phyloP scores from a whole-genome alignment of 495 filamentous ascomycete species.

The Penicillium odoratum region DNA sequence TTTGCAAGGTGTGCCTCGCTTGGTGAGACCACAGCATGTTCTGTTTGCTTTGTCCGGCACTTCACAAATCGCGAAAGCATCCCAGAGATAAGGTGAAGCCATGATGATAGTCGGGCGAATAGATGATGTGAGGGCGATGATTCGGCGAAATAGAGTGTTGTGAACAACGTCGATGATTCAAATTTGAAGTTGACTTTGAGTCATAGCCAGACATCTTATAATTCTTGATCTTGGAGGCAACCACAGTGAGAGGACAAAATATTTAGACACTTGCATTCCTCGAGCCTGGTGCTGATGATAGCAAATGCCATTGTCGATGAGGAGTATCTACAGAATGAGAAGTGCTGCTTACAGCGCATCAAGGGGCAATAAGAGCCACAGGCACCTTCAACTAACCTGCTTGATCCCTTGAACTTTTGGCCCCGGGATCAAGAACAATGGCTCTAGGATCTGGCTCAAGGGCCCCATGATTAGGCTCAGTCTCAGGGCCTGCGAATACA shows the following conservation, averaged over 20 bases:
- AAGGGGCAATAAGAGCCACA: no score
- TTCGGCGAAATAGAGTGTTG: not conserved
- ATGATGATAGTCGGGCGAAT: not conserved
- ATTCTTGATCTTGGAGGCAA: not conserved
- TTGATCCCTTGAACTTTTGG: no score
- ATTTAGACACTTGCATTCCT: not conserved
- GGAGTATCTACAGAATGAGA: not conserved
- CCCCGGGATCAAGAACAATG: no score
- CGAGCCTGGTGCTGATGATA: not conserved
- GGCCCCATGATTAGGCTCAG: no score
- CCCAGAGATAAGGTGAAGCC: not conserved
- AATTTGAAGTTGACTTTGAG: not conserved
- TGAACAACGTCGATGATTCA: conserved; percentile 2
- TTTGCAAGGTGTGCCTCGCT: conserved; percentile 1
- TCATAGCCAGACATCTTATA: conserved; percentile 1
- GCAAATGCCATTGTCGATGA: not conserved
- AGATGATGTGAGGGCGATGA: not conserved
- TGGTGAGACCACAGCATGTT: conserved; percentile 6
- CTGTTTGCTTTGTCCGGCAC: not conserved
- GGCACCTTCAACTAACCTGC: no score
- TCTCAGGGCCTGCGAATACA: no score
- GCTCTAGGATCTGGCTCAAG: no score
- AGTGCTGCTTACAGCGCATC: no score
- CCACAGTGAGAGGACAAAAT: not conserved
- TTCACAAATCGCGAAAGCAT: conserved; percentile 2